phyloP scores from a whole-genome alignment of 2,329 filamentous ascomycete species.

The Geosmithia flava region DNA sequence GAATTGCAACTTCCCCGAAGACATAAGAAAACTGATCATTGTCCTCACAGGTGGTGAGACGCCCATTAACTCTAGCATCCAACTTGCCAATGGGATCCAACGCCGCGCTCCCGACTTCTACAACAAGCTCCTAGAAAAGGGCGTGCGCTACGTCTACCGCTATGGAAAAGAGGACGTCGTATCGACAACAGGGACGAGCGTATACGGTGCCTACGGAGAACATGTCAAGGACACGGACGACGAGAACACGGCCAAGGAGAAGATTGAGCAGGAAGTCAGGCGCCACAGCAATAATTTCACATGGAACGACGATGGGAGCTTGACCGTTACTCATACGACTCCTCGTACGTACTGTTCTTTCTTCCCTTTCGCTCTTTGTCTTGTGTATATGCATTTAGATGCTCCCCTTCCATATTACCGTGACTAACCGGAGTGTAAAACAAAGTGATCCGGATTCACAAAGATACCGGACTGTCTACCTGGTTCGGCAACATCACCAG shows the following conservation, averaged over 20 bases:
- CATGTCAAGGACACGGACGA: slow-evolving; percentile 12
- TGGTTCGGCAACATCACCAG: slow-evolving; percentile 22
- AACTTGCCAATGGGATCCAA: slow-evolving; percentile 12
- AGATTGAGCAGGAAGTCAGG: slow-evolving; percentile 17
- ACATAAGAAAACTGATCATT: slow-evolving; percentile 6
- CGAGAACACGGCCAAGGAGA: slow-evolving; percentile 8
- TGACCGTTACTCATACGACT: slow-evolving; percentile 18
- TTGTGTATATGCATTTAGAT: too few relatives aligned
- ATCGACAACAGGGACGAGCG: slow-evolving; percentile 18
- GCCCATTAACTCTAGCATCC: slow-evolving; percentile 17
- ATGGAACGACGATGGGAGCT: slow-evolving; percentile 20
- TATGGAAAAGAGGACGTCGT: slow-evolving; percentile 12
- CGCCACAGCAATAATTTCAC: slow-evolving; percentile 18
- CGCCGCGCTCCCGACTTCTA: slow-evolving; percentile 14
- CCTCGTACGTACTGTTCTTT: slow-evolving; percentile 13
- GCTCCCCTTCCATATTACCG: too few relatives aligned
- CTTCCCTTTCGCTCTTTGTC: too few relatives aligned
- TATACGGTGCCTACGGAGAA: slow-evolving; percentile 17
- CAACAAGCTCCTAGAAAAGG: slow-evolving; percentile 12
- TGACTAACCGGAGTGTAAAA: too few relatives aligned
- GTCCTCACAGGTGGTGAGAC: slow-evolving; percentile 13
- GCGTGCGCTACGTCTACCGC: slow-evolving; percentile 17
- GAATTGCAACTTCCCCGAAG: too few relatives aligned
- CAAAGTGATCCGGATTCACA: slow-evolving; percentile 15
- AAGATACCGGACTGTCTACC: slow-evolving; percentile 11